Percentiles rank a stretch among this genome's conserved stretches.
Conservation (phyloP, 208 protist genomes). For the Ichthyophonus hoferi region DNA sequence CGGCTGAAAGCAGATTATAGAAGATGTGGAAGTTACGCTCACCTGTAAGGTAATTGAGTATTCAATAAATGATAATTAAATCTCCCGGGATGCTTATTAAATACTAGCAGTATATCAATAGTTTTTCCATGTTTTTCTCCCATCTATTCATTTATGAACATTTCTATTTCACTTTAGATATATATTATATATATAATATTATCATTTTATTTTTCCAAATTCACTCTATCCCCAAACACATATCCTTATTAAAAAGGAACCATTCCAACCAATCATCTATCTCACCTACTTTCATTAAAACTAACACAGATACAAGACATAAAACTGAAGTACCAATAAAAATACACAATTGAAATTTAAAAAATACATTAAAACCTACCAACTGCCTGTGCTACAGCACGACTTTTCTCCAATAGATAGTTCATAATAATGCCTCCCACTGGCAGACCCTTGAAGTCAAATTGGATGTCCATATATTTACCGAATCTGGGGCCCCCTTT, state of each 20-base stretch:
- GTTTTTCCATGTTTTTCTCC: no score
- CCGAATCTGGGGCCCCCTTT: constrained; percentile 48
- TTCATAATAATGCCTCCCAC: constrained; percentile 36
- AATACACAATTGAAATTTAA: not conserved
- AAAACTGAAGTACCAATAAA: not conserved
- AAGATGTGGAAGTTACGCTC: constrained; percentile 61
- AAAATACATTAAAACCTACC: constrained; percentile 29
- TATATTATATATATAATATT: no score
- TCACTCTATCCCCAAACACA: no score
- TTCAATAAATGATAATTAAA: no score
- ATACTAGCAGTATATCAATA: no score
- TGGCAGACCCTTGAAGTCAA: constrained; percentile 26
- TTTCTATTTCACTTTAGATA: no score
- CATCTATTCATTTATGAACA: no score
- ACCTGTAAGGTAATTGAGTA: no score
- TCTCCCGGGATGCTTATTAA: no score
- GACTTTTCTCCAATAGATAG: constrained; percentile 43
- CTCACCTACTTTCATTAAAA: not conserved
- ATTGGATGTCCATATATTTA: constrained; percentile 56
- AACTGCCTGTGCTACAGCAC: constrained; percentile 65
- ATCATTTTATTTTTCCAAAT: no score
- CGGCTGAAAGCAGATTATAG: constrained; percentile 16
- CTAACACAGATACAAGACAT: not conserved
- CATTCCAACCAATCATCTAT: no score
- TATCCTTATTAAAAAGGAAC: no score